Base-by-base conservation (phyloP, 1,284 basidiomycete genomes). In the Puccinia polysora region DNA sequence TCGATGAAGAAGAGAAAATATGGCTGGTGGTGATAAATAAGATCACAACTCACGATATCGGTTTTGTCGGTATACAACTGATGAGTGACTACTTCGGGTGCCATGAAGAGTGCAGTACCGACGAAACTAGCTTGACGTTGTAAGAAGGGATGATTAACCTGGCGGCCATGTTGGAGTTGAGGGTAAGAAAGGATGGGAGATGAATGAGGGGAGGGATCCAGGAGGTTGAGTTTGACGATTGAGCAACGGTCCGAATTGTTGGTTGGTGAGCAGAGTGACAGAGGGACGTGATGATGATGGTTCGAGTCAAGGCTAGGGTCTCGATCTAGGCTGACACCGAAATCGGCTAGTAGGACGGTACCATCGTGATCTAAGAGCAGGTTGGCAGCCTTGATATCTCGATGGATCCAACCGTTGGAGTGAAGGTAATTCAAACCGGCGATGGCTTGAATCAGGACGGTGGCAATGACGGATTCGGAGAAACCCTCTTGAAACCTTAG, bases 41-140 rank as follows among this genome's bases (percentile, higher is more conserved):
- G n/a, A n/a, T n/a, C n/a, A n/a, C n/a, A n/a, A n/a, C 38, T 60
- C n/a, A 34, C n/a, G 15, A 28, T 49, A 74, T 56, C 62, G 74
- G 74, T 79, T 76, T 86, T 87, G 23, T 85, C 85, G 78, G 91
- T 90, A 79, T 94, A 94, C 74, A 87, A 86, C 75, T 85, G 86
- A 65, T 90, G 87, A 76, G 88, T 86, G 58, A 94, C 89, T 30
- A 94, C 85, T 76, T 94, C 91, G 1, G 91, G 91, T 0, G 91
- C 90, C 91, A 94, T 94, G 89, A 90, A 94, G 78, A 89, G 91
- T 0, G 91, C 91, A 34, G 91, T 94, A 60, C 91, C 91, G 20
- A 94, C 91, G 78, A 94, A 94, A 8, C 88, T 89, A 79, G 88
- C n/a, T n/a, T n/a, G n/a, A n/a, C n/a, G n/a, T n/a, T n/a, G n/a